Evolutionary conservation across 2,329 filamentous ascomycete species (phyloP), one percentile per base, ranked within the genome.

Genomic region (Xylariaceae sp.): DNA sequence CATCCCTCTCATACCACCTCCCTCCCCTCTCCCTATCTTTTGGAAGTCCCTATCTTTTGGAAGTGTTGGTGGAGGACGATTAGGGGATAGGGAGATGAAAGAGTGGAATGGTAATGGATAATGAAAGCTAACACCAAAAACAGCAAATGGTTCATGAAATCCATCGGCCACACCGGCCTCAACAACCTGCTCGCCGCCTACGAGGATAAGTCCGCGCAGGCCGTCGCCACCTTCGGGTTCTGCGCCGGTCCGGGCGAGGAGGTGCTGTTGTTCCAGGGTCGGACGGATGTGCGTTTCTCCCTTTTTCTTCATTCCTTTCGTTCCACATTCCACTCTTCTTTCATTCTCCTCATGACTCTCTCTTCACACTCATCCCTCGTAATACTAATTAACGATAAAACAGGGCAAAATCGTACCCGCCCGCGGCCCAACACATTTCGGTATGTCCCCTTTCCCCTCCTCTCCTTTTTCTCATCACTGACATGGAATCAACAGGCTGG

Each of bases 151-250:
- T 99, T 99, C 76, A 82, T 99, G 75, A 78, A 88, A 62, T 82
- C 85, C 35, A 80, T 97, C 59, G 94, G 94, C 58, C 90, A 92
- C 65, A 78, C 88, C 53, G 89, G 94, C 11, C 80, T 99, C 60
- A 96, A 97, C 77, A 94, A 93, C 72, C 83, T 99, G 64, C 86
- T 99, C 47, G 87, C 86, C 55, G 91, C 88, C 5, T 97, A 96
- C 73, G 81, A 89, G 34, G 90, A 99, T 76, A 97, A 97, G 75
- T 89, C 88, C 50, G 92, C 92, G 50, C 87, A 96, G 75, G 93
- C 94, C 15, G 89, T 99, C 51, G 97, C 93, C 77, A 99, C 94
- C 0, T 99, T 99, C 76, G 94, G 87, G 23, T 97, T 95, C 76
- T 94, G 85, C 57, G 82, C 87, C 64, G 94, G 93, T 0, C 94